Evolutionary conservation across 2,329 filamentous ascomycete genomes (phyloP).

Genomic region (Onygena corvina): DNA sequence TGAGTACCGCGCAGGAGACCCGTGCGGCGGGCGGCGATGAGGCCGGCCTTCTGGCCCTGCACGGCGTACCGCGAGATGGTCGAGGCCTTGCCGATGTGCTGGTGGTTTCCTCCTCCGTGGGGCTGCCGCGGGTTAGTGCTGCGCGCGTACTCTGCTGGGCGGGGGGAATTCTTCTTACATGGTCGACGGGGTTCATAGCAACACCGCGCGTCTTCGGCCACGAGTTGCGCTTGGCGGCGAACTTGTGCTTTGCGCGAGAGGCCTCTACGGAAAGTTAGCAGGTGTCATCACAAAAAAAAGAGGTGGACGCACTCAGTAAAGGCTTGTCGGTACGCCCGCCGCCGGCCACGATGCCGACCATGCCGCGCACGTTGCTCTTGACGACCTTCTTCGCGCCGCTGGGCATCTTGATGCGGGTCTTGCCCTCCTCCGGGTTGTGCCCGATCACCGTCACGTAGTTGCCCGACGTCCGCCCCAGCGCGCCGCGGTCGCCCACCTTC

Average conservation of each 20-base stretch:
- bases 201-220: constrained; percentile 99
- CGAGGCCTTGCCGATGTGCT: constrained; percentile 99
- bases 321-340: constrained; percentile 99
- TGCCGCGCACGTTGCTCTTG: constrained; percentile 80
- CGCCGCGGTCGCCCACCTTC: constrained; percentile 93
- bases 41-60: constrained; percentile 99
- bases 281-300: not conserved
- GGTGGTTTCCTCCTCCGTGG: constrained; percentile 99
- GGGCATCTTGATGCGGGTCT: constrained; percentile 99
- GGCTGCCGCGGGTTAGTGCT: constrained; percentile 35
- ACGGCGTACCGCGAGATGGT: constrained; percentile 97
- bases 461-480: constrained; percentile 90
- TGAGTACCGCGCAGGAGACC: constrained; percentile 99
- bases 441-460: constrained; percentile 98
- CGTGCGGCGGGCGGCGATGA: constrained; percentile 98
- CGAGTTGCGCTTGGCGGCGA: constrained; percentile 99
- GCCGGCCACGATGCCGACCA: constrained; percentile 99
- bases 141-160: not conserved
- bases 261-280: constrained; percentile 58
- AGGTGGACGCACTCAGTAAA: constrained; percentile 58
- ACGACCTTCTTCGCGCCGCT: constrained; percentile 99
- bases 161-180: constrained; percentile 43
- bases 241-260: constrained; percentile 99
- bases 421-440: constrained; percentile 97
- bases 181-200: constrained; percentile 99